Evolutionary conservation across 768 basidiomycete genomes (phyloP).

Genomic region (Suillus bovinus): DNA sequence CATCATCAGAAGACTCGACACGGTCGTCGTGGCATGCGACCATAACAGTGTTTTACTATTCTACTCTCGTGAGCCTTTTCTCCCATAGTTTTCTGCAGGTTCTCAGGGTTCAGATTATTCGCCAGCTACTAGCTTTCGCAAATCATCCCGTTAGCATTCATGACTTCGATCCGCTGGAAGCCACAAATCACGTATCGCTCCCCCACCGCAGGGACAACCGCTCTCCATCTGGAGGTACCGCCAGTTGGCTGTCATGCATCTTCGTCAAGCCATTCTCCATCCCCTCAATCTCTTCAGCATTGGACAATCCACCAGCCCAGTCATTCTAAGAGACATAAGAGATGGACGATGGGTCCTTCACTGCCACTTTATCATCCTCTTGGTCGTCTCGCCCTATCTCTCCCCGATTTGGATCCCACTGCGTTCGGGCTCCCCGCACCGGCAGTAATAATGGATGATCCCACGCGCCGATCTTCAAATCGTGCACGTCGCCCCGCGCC

Average conservation of each 20-base stretch:
- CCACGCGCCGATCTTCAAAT: constrained; percentile 42
- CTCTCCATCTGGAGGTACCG: constrained; percentile 22
- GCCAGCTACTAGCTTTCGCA: not conserved
- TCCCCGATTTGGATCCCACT: constrained; percentile 62
- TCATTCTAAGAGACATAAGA: constrained; percentile 17
- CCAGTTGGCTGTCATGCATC: constrained; percentile 16
- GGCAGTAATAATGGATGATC: constrained; percentile 42
- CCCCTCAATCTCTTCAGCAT: constrained; percentile 16
- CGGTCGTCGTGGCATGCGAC: constrained; percentile 4
- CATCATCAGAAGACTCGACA: not conserved
- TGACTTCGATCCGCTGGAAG: constrained; percentile 49
- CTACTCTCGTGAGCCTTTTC: not conserved
- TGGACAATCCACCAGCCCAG: constrained; percentile 8
- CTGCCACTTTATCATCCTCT: constrained; percentile 72
- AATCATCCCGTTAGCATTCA: not conserved
- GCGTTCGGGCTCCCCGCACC: constrained; percentile 56
- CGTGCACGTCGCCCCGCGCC: constrained; percentile 49
- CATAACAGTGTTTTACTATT: no score
- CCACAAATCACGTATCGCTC: constrained; percentile 60
- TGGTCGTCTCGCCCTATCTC: constrained; percentile 60
- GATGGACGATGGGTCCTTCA: constrained; percentile 36
- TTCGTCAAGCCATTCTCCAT: constrained; percentile 18
- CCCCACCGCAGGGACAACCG: constrained; percentile 40
- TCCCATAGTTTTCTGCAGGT: not conserved
- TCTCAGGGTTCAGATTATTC: not conserved